Evolutionary conservation across 495 filamentous ascomycete species (phyloP), one percentile per base, ranked within the genome.

Genomic region (Tuber aestivum): DNA sequence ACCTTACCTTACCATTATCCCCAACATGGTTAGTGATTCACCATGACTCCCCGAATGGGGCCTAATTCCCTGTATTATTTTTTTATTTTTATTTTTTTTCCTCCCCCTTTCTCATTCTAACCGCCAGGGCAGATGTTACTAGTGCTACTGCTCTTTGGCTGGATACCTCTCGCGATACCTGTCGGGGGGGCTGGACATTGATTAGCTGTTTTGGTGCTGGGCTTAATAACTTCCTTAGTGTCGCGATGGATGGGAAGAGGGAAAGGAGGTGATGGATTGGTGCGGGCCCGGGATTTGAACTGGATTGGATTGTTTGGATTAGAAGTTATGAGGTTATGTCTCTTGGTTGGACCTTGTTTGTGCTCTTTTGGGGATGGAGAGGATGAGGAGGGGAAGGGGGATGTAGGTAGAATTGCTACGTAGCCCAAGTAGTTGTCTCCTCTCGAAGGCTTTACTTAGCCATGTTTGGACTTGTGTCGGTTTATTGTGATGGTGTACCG

Each of bases 51-150:
- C 32, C 12, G 27, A 65, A 35, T 65, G 56, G 56, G 12, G 27
- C 56, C 35, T 65, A 65, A 65, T 65, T 65, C 56, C 56, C 4
- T 35, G 56, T 65, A 35, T 65, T 65, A 65, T 65, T 65, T 65
- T 65, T 35, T 65, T 35, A 27, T 23, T 12, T 20, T 0, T 32
- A 35, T 32, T 16, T 18, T 3, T 10, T 9, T 35, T 32, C 2
- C 12, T 27, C n/a, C 2, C 3, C n/a, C n/a, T 61, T 61, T 32
- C 50, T 27, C n/a, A 32, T 61, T n/a, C 32, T 27, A 65, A 65
- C 56, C 27, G 56, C 56, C 35, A 65, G 14, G 1, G 27, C 4
- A 27, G 56, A 18, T 35, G 16, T 35, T 20, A 35, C 50, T 14
- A 27, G 23, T 14, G 18, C 56, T 65, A 18, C 56, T 35, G 56